Evolutionary conservation across 202 grass and related monocot genomes (phyloP).

Genomic region (Schoenoplectus triqueter): DNA sequence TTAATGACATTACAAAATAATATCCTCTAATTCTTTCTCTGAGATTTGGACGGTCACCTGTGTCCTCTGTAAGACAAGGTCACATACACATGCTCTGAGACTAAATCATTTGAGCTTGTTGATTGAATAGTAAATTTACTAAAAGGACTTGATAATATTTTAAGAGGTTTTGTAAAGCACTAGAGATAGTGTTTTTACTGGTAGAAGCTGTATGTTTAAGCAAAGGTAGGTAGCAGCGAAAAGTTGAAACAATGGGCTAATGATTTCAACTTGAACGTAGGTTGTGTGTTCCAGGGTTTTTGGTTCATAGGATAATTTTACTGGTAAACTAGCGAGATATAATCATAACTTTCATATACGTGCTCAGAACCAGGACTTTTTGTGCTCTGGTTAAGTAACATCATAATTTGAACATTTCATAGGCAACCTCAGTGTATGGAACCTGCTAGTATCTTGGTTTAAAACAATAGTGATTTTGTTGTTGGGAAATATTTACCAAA

Average conservation of each 20-base stretch:
- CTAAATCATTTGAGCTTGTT: conserved; percentile 35
- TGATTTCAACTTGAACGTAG: background rate
- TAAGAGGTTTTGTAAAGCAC: conserved; percentile 20
- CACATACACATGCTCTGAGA: conserved; percentile 27
- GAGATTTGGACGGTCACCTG: background rate
- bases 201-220: conserved; percentile 24
- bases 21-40: conserved; percentile 7
- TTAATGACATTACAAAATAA: background rate
- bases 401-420: background rate
- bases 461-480: background rate
- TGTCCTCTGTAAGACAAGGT: conserved; percentile 28
- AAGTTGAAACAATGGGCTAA: conserved; percentile 13
- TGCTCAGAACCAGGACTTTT: background rate
- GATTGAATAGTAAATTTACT: conserved; percentile 25
- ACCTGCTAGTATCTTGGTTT: background rate
- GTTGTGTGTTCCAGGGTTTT: conserved; percentile 26
- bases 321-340: conserved; percentile 5
- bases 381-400: conserved; percentile 20
- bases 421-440: background rate
- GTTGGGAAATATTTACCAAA: background rate
- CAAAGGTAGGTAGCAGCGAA: conserved; percentile 18
- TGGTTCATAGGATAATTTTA: conserved; percentile 7
- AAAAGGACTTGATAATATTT: background rate
- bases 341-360: conserved; percentile 9
- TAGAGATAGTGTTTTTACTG: conserved; percentile 32